Percentiles rank a stretch among this genome's conserved stretches.
phyloP scores from a whole-genome alignment of 2,329 filamentous ascomycete genomes.

The Alternaria alternata region DNA sequence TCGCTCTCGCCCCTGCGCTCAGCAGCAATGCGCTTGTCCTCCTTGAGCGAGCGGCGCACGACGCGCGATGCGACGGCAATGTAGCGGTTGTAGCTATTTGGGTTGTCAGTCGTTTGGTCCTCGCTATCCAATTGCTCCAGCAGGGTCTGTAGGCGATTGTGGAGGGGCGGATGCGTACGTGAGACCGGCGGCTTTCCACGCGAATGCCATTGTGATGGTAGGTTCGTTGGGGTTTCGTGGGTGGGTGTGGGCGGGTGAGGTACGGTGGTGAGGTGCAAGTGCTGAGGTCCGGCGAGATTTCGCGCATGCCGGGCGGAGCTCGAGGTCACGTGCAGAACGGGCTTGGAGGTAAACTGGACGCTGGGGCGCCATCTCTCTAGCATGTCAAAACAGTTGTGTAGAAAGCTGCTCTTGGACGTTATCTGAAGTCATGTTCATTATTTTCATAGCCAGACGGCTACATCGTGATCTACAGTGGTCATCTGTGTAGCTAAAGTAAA shows the following conservation, averaged over 20 bases:
- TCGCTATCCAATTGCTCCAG: neutral
- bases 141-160: neutral
- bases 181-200: conserved; percentile 97
- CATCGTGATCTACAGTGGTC: conserved; percentile 13
- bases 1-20: conserved; percentile 93
- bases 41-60: conserved; percentile 96
- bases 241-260: neutral
- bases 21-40: conserved; percentile 84
- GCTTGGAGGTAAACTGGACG: too few species aligned
- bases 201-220: conserved; percentile 84
- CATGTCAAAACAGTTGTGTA: too few species aligned
- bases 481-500: neutral
- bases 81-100: conserved; percentile 97
- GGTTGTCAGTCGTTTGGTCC: neutral
- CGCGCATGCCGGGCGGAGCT: conserved; percentile 39
- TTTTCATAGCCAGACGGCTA: conserved; percentile 29
- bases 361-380: too few species aligned
- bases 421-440: conserved; percentile 27
- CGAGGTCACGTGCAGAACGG: conserved; percentile 32
- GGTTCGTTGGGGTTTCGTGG: conserved; percentile 35
- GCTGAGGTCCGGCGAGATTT: conserved; percentile 38
- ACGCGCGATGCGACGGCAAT: conserved; percentile 92
- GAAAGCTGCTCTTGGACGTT: too few species aligned
- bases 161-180: conserved; percentile 71
- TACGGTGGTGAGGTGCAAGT: conserved; percentile 23